Base-by-base conservation (phyloP, 2,329 filamentous ascomycete species). In the Amylocarpus encephaloides region DNA sequence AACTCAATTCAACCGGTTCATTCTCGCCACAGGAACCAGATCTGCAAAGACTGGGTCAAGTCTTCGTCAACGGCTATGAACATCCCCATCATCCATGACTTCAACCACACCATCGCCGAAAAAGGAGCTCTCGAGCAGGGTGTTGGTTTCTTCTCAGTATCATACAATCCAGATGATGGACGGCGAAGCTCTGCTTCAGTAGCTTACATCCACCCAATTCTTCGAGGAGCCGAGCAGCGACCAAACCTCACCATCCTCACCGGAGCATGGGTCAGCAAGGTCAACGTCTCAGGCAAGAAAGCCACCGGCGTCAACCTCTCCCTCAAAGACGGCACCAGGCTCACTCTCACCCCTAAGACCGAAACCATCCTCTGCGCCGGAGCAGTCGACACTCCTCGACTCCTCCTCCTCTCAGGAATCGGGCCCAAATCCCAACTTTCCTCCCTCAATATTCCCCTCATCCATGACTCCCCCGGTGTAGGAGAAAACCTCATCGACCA, bases 1-100 rank as follows among this genome's bases (percentile, higher is more conserved):
- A 94, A 93, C 75, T 89, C 86, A n/a, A 79, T 94, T 55, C 88
- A 94, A 71, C 89, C 89, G 9, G 88, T 95, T 32, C 88, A 95
- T 69, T 77, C 81, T 51, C 82, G 85, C 52, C 89, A 95, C 72
- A 80, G 88, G 60, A 95, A 95, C 73, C 86, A 95, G 75, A 78
- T 95, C 46, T 94, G 88, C 76, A 81, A 88, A 69, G 90, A 95
- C 70, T 95, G 90, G 90, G 79, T 95, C 50, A 72, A 85, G 62
- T 81, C 88, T 30, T 93, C 88, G 76, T 85, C 86, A 55, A 79
- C 76, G 26, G 86, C 89, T 19, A 77, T 94, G 70, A 73, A 85
- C 65, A 89, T 95, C 56, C 90, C 90, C 47, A 71, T 94, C 48
- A 81, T 93, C 59, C 74, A 82, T 57, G 87, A 95, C 72, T 95